These are phyloP conservation scores for Puya raimondii DNA, from an alignment of 176 grass and related monocot species.

Conservation along the genomic window DNA sequence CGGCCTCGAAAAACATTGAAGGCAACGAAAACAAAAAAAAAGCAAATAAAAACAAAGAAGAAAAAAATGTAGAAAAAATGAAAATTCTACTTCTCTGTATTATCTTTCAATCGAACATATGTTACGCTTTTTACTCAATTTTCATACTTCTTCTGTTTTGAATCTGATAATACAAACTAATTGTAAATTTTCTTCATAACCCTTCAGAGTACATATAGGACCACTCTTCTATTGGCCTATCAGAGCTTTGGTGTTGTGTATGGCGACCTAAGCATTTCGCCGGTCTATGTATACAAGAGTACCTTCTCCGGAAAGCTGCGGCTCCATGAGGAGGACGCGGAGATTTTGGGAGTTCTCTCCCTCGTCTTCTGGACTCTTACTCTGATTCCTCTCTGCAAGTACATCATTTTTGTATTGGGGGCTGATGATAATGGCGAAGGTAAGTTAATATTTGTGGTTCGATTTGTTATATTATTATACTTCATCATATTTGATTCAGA, in stretches of 20 bases:
- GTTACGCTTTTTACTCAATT: background rate
- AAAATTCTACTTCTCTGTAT: too few species aligned
- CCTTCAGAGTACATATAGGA: constrained; percentile 14
- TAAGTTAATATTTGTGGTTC: background rate
- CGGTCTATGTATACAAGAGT: constrained; percentile 90
- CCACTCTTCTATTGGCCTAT: constrained; percentile 65
- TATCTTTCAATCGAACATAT: too few species aligned
- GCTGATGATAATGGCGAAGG: constrained; percentile 94
- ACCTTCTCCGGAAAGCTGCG: constrained; percentile 74
- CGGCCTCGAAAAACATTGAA: too few species aligned
- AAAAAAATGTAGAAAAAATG: too few species aligned
- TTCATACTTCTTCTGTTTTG: background rate
- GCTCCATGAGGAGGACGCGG: constrained; percentile 76
- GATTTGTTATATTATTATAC: too few species aligned
- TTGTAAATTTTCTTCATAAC: background rate
- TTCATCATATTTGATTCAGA: too few species aligned
- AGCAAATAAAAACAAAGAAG: too few species aligned
- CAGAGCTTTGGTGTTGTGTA: constrained; percentile 92
- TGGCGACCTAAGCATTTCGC: constrained; percentile 75
- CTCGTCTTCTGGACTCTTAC: constrained; percentile 91
- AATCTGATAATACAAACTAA: background rate
- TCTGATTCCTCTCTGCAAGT: constrained; percentile 71
- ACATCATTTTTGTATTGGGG: constrained; percentile 74
- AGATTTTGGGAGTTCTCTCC: constrained; percentile 79
- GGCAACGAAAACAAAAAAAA: too few species aligned